Evolutionary conservation across 2,329 filamentous ascomycete genomes (phyloP).

Genomic region (Colletotrichum viniferum): DNA sequence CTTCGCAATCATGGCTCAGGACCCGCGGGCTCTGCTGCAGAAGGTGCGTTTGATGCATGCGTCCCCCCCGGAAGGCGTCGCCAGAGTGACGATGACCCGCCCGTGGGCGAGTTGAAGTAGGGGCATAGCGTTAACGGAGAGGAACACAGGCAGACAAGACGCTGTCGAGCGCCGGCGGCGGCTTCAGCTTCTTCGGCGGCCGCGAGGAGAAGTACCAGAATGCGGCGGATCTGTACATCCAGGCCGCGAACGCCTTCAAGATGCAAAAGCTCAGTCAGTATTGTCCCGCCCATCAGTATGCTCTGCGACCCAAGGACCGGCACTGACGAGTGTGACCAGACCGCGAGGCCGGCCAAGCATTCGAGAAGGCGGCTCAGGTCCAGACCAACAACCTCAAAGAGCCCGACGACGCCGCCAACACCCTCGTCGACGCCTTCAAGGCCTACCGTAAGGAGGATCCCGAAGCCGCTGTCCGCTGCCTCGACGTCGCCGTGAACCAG

Average conservation of each 20-base stretch:
- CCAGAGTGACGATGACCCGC: background rate
- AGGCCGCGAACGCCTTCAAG: slow-evolving; percentile 91
- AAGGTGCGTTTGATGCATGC: slow-evolving; percentile 59
- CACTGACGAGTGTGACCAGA: slow-evolving; percentile 50
- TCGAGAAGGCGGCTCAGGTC: slow-evolving; percentile 84
- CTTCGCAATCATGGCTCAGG: slow-evolving; percentile 67
- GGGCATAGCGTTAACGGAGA: background rate
- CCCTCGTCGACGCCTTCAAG: slow-evolving; percentile 90
- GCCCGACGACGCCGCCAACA: slow-evolving; percentile 90
- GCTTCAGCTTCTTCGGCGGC: slow-evolving; percentile 90
- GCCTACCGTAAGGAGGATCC: slow-evolving; percentile 87
- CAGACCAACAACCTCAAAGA: slow-evolving; percentile 85
- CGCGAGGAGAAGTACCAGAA: slow-evolving; percentile 87
- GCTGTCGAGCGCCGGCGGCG: slow-evolving; percentile 72
- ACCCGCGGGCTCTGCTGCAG: slow-evolving; percentile 78
- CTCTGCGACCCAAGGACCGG: background rate
- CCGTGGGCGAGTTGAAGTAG: background rate
- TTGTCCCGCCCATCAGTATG: background rate
- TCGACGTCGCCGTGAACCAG: slow-evolving; percentile 80
- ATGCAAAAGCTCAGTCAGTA: slow-evolving; percentile 80
- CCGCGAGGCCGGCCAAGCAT: slow-evolving; percentile 84
- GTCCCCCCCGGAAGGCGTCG: background rate
- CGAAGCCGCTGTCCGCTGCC: slow-evolving; percentile 79
- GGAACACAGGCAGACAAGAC: slow-evolving; percentile 82
- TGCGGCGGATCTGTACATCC: slow-evolving; percentile 84